Conservation (phyloP, 2,329 filamentous ascomycete genomes). For the Amphichorda felina region DNA sequence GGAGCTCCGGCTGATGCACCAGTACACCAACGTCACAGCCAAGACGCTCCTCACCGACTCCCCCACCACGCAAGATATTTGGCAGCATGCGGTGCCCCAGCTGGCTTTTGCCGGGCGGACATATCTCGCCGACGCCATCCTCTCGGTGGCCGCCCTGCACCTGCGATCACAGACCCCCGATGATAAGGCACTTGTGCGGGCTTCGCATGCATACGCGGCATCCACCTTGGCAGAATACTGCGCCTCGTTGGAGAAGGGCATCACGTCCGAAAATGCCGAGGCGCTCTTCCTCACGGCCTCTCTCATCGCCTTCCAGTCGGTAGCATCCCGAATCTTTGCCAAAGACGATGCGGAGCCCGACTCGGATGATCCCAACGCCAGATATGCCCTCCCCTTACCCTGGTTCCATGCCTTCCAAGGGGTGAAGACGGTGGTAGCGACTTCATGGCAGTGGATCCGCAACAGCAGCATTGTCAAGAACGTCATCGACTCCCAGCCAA, state of each 20-base stretch:
- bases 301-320: slow-evolving; percentile 55
- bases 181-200: slow-evolving; percentile 48
- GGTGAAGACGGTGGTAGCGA: slow-evolving; percentile 52
- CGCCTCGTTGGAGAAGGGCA: slow-evolving; percentile 40
- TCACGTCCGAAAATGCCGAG: slow-evolving; percentile 47
- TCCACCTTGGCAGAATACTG: slow-evolving; percentile 51
- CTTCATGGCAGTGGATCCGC: slow-evolving; percentile 52
- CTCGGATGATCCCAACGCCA: neutral
- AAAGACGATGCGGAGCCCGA: slow-evolving; percentile 36
- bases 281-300: slow-evolving; percentile 50
- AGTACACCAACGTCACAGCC: slow-evolving; percentile 49
- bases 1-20: slow-evolving; percentile 52
- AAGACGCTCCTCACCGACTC: slow-evolving; percentile 45
- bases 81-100: slow-evolving; percentile 46
- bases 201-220: slow-evolving; percentile 54
- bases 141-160: slow-evolving; percentile 53
- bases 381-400: slow-evolving; percentile 45
- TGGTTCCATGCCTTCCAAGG: slow-evolving; percentile 60
- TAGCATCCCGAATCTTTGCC: slow-evolving; percentile 49
- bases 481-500: slow-evolving; percentile 53
- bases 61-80: slow-evolving; percentile 40
- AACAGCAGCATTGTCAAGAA: slow-evolving; percentile 43
- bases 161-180: slow-evolving; percentile 42
- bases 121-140: slow-evolving; percentile 50
- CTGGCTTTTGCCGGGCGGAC: slow-evolving; percentile 47